Evolutionary conservation across 2,329 filamentous ascomycete genomes (phyloP).

Genomic region (Coniochaeta prunicola): DNA sequence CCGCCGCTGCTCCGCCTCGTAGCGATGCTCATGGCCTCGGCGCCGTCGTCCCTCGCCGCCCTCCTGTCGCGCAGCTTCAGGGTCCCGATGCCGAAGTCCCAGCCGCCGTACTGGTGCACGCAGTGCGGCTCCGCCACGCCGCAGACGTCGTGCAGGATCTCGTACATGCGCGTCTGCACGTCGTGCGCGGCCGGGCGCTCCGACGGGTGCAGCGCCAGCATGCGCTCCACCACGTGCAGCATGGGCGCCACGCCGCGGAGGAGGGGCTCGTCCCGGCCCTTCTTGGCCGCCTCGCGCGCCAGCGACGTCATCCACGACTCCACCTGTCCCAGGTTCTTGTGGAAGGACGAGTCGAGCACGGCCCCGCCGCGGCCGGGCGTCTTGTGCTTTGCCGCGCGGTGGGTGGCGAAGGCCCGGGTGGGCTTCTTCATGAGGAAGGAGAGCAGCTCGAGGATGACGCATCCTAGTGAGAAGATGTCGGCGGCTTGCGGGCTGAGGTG

Average conservation of each 20-base stretch:
- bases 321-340: slow-evolving; percentile 62
- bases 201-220: slow-evolving; percentile 43
- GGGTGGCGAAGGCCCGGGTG: slow-evolving; percentile 55
- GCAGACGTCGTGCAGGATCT: slow-evolving; percentile 39
- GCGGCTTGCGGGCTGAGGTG: slow-evolving; percentile 48
- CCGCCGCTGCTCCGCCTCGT: slow-evolving; percentile 22
- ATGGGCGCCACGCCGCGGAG: slow-evolving; percentile 45
- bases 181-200: slow-evolving; percentile 46
- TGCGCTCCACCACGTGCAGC: slow-evolving; percentile 44
- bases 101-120: slow-evolving; percentile 38
- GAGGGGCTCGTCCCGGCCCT: slow-evolving; percentile 28
- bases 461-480: slow-evolving; percentile 68
- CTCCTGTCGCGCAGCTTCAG: slow-evolving; percentile 13
- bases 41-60: slow-evolving; percentile 2
- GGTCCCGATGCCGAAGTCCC: slow-evolving; percentile 12
- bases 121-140: slow-evolving; percentile 44
- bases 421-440: slow-evolving; percentile 63
- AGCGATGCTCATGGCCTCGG: slow-evolving; percentile 17
- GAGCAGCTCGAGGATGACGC: slow-evolving; percentile 65
- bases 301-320: slow-evolving; percentile 60
- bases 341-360: slow-evolving; percentile 63
- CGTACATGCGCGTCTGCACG: slow-evolving; percentile 44
- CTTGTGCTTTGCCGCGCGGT: slow-evolving; percentile 60
- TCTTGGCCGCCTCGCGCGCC: slow-evolving; percentile 44
- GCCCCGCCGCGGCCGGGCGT: slow-evolving; percentile 50